Conservation (phyloP, 2,329 filamentous ascomycete species). For the Penicillium sp. region DNA sequence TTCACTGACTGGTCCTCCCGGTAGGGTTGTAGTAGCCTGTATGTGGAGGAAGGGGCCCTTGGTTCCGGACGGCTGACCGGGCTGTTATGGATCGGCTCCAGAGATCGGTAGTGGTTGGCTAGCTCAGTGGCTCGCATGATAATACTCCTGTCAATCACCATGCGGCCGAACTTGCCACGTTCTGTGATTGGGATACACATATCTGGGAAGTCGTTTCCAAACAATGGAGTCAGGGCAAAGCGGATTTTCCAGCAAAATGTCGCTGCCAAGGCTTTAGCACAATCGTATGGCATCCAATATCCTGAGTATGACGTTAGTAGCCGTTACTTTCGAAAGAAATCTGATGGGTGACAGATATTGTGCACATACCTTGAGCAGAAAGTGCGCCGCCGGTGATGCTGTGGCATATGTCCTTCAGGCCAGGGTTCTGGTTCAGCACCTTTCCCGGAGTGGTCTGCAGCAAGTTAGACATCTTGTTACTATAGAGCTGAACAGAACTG, state of each 20-base stretch:
- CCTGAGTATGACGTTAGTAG: slow-evolving; percentile 50
- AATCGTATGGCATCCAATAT: slow-evolving; percentile 93
- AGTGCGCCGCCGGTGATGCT: slow-evolving; percentile 93
- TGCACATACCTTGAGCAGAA: slow-evolving; percentile 72
- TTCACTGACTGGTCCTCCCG: neutral
- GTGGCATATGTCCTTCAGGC: slow-evolving; percentile 82
- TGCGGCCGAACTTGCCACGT: slow-evolving; percentile 57
- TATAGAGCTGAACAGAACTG: too few species aligned
- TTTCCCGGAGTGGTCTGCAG: slow-evolving; percentile 79
- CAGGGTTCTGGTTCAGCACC: slow-evolving; percentile 71
- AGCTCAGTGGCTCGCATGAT: slow-evolving; percentile 50
- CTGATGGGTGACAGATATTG: neutral
- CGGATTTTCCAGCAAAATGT: slow-evolving; percentile 87
- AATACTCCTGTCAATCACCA: slow-evolving; percentile 61
- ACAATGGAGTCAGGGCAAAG: slow-evolving; percentile 81
- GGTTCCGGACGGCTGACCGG: neutral
- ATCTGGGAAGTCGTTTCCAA: slow-evolving; percentile 74
- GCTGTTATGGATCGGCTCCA: slow-evolving; percentile 23
- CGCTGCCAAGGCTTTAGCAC: slow-evolving; percentile 78
- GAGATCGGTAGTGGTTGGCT: slow-evolving; percentile 31
- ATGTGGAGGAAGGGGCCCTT: slow-evolving; percentile 13
- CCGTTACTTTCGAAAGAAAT: too few species aligned
- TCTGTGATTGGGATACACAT: slow-evolving; percentile 65
- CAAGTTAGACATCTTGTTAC: neutral
- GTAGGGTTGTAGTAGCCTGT: slow-evolving; percentile 13